These are phyloP conservation scores for Golovinomyces cichoracearum DNA, from an alignment of 2,329 filamentous ascomycete species.

Conservation along the genomic window DNA sequence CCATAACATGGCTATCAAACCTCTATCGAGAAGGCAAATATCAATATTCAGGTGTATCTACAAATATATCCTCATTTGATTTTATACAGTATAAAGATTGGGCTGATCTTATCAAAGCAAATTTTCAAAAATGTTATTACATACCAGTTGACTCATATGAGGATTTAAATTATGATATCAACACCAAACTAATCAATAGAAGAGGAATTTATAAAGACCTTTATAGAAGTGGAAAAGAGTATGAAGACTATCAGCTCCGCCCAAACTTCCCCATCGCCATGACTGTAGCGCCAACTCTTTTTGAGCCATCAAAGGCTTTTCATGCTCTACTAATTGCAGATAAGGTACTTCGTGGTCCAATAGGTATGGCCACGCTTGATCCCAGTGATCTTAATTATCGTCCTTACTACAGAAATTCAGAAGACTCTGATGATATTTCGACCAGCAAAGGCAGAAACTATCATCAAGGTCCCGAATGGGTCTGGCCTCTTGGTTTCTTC, in stretches of 20 bases:
- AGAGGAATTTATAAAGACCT: slow-evolving; percentile 96
- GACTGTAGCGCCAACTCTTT: slow-evolving; percentile 74
- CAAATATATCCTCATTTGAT: slow-evolving; percentile 23
- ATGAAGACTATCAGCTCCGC: slow-evolving; percentile 90
- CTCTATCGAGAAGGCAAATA: slow-evolving; percentile 45
- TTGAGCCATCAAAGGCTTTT: slow-evolving; percentile 53
- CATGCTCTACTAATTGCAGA: slow-evolving; percentile 60
- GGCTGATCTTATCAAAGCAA: slow-evolving; percentile 54
- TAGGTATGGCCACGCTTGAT: slow-evolving; percentile 88
- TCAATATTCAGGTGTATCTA: slow-evolving; percentile 45
- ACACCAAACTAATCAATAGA: slow-evolving; percentile 55
- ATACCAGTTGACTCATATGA: slow-evolving; percentile 44
- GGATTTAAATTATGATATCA: slow-evolving; percentile 55
- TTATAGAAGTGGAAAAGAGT: slow-evolving; percentile 80
- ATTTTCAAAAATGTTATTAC: slow-evolving; percentile 84
- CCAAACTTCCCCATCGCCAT: slow-evolving; percentile 90
- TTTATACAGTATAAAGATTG: slow-evolving; percentile 49
- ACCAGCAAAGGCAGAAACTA: slow-evolving; percentile 92
- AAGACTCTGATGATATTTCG: slow-evolving; percentile 73
- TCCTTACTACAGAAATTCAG: slow-evolving; percentile 81
- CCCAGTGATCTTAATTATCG: slow-evolving; percentile 80
- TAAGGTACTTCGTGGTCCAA: slow-evolving; percentile 53
- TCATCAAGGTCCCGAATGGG: slow-evolving; percentile 92
- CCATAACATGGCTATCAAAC: slow-evolving; percentile 50
- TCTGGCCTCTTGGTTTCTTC: slow-evolving; percentile 95